Evolutionary conservation across 225 moss, liverwort and hornwort species (phyloP).

Genomic region (Sphagnum contortum): DNA sequence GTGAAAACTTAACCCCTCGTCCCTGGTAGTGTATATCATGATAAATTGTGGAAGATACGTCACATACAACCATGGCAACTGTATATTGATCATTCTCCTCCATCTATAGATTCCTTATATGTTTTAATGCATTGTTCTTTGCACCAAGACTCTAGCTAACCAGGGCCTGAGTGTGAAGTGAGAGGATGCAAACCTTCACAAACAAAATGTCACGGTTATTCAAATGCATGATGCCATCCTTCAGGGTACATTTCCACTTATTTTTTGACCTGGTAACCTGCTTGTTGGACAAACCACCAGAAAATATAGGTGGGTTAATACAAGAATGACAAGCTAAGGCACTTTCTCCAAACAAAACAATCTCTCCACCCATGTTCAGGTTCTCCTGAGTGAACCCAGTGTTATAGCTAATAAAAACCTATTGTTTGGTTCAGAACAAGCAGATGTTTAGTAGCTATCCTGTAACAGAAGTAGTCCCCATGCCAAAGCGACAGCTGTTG

Average conservation of each 20-base stretch:
- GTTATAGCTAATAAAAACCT: background rate
- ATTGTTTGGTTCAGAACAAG: too few species aligned
- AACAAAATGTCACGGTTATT: constrained; percentile 83
- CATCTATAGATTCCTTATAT: too few species aligned
- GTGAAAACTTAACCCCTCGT: too few species aligned
- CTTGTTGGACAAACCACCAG: background rate
- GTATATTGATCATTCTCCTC: too few species aligned
- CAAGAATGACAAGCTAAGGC: background rate
- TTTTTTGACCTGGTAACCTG: constrained; percentile 97
- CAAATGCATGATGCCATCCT: constrained; percentile 97
- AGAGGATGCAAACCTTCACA: constrained; percentile 50
- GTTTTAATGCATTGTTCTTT: too few species aligned
- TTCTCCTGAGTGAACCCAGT: background rate
- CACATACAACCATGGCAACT: too few species aligned
- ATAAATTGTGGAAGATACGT: too few species aligned
- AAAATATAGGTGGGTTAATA: background rate
- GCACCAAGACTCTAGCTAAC: too few species aligned
- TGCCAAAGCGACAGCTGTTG: too few species aligned
- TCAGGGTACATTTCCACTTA: constrained; percentile 95
- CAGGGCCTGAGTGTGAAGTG: background rate
- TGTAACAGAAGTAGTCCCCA: background rate
- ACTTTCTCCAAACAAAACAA: background rate
- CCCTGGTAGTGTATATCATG: too few species aligned
- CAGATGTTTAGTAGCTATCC: background rate
- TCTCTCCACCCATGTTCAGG: background rate